Evolutionary conservation across 2,329 filamentous ascomycete species (phyloP), one percentile per base, ranked within the genome.

Genomic region (Fusarium sp.): DNA sequence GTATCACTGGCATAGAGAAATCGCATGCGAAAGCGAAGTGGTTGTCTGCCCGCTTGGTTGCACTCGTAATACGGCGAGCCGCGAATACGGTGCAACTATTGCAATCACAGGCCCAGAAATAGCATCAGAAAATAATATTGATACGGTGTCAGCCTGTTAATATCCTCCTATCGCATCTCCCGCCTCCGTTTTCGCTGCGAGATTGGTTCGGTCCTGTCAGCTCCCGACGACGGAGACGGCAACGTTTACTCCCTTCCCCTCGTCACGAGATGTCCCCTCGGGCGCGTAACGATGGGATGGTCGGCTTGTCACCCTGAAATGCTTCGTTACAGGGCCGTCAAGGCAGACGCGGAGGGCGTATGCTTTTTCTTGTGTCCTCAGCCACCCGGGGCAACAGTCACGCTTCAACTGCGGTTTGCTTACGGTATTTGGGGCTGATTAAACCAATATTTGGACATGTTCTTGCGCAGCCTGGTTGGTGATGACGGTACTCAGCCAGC

Each of bases 151-250:
- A 53, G 42, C 31, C 36, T 56, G 46, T 18, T 33, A 33, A 62
- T 33, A 36, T 50, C 42, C 33, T 67, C 64, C 53, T 58, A 58
- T 68, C 50, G 54, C 18, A 31, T 51, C 49, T 29, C 33, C 27
- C 25, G 54, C 53, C 16, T 51, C 42, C 55, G 42, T 56, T 38
- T 53, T 44, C 40, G 29, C 33, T 16, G 29, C 33, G 13, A 64
- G 66, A 71, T 65, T 71, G 66, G 62, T n/a, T 64, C 64, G 67
- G 64, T 27, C 40, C 55, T 34, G 33, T 61, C 66, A 62, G 33
- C 50, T 54, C 62, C 58, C 50, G 44, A 27, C 20, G 59, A 27
- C n/a, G 1, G 25, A 36, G 46, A 55, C 38, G 38, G 51, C 51
- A 50, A 62, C 42, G 36, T 46, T 46, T 27, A 34, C 31, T n/a